Evolutionary conservation across 306 rosid species (phyloP).

Genomic region (Cucurbita pepo): DNA sequence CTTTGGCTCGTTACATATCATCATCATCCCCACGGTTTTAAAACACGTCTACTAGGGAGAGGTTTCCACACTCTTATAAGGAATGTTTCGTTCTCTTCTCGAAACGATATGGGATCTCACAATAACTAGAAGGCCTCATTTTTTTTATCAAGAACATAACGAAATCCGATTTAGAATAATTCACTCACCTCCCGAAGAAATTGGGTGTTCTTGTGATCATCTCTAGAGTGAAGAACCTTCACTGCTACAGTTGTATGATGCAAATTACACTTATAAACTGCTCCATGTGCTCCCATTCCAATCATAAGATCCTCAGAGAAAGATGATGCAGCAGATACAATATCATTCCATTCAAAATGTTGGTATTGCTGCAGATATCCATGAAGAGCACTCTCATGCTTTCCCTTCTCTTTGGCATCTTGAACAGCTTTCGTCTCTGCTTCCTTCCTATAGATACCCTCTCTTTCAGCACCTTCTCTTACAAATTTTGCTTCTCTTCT

Average conservation of each 20-base stretch:
- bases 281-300: conserved; percentile 82
- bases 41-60: too few species aligned
- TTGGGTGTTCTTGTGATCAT: conserved; percentile 36
- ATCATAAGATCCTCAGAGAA: conserved; percentile 71
- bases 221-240: conserved; percentile 61
- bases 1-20: too few species aligned
- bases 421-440: conserved; percentile 47
- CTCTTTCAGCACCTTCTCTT: conserved; percentile 55
- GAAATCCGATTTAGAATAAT: background rate
- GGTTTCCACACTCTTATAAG: too few species aligned
- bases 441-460: conserved; percentile 48
- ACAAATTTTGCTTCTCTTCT: conserved; percentile 38
- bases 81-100: too few species aligned
- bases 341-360: conserved; percentile 70
- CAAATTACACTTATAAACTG: conserved; percentile 65
- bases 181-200: conserved; percentile 71
- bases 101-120: too few species aligned
- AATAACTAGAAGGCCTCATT: background rate
- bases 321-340: conserved; percentile 64
- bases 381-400: conserved; percentile 50
- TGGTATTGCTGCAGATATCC: conserved; percentile 44
- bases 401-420: conserved; percentile 51
- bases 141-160: background rate
- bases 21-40: too few species aligned
- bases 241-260: conserved; percentile 86